Conservation (phyloP, 306 rosid species). For the Mimosa bimucronata region DNA sequence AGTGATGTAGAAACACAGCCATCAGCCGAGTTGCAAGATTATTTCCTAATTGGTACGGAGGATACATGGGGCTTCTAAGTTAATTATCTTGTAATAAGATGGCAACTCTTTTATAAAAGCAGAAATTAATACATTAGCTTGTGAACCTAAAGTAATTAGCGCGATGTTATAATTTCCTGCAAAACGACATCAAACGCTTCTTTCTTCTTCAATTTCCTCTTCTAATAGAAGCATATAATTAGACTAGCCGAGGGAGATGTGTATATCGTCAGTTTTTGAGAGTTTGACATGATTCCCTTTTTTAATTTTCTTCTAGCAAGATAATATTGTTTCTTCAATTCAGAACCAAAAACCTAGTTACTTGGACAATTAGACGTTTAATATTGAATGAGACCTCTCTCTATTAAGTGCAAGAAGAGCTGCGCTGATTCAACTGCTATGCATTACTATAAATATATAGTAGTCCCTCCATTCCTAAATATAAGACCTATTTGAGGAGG, state of each 20-base stretch:
- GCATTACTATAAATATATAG: too few species aligned
- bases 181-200: background rate
- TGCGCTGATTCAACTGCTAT: background rate
- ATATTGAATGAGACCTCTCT: background rate
- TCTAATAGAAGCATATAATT: background rate
- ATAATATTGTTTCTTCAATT: background rate
- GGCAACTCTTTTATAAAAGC: background rate
- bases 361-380: background rate
- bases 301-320: background rate
- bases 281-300: background rate
- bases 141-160: background rate
- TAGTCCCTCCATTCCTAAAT: too few species aligned
- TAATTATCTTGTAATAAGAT: background rate
- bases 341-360: background rate
- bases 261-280: background rate
- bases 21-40: constrained; percentile 44
- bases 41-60: constrained; percentile 40
- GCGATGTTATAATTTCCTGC: background rate
- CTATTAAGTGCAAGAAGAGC: background rate
- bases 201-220: background rate
- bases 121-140: background rate
- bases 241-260: background rate
- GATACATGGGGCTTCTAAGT: constrained; percentile 33
- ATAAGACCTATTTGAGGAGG: too few species aligned
- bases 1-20: constrained; percentile 48